Conservation (phyloP, 805 yeast genomes). For the Candida nemodendra region DNA sequence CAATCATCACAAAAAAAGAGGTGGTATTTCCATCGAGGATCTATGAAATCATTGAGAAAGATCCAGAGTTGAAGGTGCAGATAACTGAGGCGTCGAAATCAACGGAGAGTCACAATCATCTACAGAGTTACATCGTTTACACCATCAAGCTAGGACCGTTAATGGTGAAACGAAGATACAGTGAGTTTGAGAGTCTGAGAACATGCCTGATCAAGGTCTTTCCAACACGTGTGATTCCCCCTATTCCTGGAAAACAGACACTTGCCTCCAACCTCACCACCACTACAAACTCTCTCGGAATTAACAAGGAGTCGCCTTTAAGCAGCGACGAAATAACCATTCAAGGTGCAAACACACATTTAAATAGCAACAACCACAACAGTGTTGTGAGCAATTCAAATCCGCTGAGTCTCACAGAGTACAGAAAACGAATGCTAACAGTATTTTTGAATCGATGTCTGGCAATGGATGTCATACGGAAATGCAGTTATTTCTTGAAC, state of each 20-base stretch:
- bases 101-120: slow-evolving; percentile 61
- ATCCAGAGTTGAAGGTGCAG: slow-evolving; percentile 15
- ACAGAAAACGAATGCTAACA: slow-evolving; percentile 71
- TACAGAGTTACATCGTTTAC: slow-evolving; percentile 66
- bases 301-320: slow-evolving; percentile 9
- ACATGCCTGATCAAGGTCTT: slow-evolving; percentile 66
- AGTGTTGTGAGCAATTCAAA: slow-evolving; percentile 5
- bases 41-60: slow-evolving; percentile 20
- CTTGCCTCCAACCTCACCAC: slow-evolving; percentile 37
- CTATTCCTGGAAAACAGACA: slow-evolving; percentile 86
- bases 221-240: slow-evolving; percentile 85
- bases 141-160: slow-evolving; percentile 64
- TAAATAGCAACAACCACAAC: slow-evolving; percentile 1
- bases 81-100: slow-evolving; percentile 85
- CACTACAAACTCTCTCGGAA: slow-evolving; percentile 28
- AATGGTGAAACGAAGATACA: slow-evolving; percentile 77
- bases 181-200: slow-evolving; percentile 86
- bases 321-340: slow-evolving; percentile 7
- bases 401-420: slow-evolving; percentile 39
- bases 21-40: slow-evolving; percentile 25
- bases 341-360: slow-evolving; percentile 5
- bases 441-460: slow-evolving; percentile 78
- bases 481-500: slow-evolving; percentile 62
- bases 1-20: slow-evolving; percentile 21
- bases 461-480: slow-evolving; percentile 51